These are phyloP conservation scores for Amanita fuliginea DNA, from an alignment of 768 basidiomycete species.

Conservation along the genomic window DNA sequence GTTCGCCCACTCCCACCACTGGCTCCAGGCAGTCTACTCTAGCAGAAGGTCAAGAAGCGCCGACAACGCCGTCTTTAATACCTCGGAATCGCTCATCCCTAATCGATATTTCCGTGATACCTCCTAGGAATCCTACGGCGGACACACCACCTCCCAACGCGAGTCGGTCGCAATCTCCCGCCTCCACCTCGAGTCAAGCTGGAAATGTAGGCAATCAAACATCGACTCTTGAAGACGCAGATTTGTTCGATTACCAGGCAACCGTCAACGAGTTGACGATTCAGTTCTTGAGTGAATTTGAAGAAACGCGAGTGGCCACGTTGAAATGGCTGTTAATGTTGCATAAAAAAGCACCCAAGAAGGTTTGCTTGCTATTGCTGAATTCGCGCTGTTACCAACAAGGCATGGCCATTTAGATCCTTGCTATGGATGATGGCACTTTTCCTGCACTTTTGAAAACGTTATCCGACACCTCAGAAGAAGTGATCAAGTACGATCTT, in stretches of 20 bases:
- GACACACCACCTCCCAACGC: conserved; percentile 21
- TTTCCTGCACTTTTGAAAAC: conserved; percentile 95
- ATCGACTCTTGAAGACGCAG: conserved; percentile 36
- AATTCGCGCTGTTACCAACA: not conserved
- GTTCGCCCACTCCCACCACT: conserved; percentile 46
- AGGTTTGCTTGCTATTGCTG: conserved; percentile 34
- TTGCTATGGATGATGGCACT: conserved; percentile 94
- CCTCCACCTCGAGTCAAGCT: conserved; percentile 33
- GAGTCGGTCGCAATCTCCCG: conserved; percentile 56
- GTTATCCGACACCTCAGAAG: conserved; percentile 91
- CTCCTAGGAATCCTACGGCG: conserved; percentile 20
- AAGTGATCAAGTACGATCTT: conserved; percentile 94
- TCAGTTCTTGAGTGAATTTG: conserved; percentile 92
- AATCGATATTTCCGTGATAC: conserved; percentile 26
- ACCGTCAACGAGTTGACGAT: conserved; percentile 90
- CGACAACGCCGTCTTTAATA: not conserved
- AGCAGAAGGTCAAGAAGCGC: not conserved
- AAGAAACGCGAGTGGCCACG: conserved; percentile 92
- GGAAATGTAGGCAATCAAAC: conserved; percentile 22
- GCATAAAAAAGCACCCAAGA: conserved; percentile 94
- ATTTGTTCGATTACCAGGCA: conserved; percentile 83
- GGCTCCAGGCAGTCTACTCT: conserved; percentile 12
- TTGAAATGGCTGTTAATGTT: conserved; percentile 98
- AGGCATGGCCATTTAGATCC: conserved; percentile 42
- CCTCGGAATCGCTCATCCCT: conserved; percentile 11